Base-by-base conservation (phyloP, 495 filamentous ascomycete genomes). In the Neurospora sp. region DNA sequence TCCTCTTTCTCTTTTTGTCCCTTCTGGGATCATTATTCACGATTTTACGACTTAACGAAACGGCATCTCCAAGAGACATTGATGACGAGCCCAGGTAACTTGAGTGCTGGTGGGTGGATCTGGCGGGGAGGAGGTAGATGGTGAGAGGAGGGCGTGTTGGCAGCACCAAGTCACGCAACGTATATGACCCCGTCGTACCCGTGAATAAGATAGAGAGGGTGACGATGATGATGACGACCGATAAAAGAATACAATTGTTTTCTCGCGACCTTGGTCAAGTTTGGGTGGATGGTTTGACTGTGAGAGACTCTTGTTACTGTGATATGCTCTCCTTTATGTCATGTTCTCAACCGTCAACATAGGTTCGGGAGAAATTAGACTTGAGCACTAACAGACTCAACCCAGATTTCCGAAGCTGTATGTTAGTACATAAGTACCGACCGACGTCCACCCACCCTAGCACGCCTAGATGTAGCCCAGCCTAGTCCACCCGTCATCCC, bases 161-260 rank as follows among this genome's bases (percentile, higher is more conserved):
- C 53, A 65, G 53, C 53, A 65, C 18, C 27, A 37, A 35, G 31
- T 35, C 35, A 65, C 27, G 31, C 22, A 82, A 41, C 82, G 85
- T 72, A 87, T 82, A 71, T 84, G 84, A 65, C 85, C 83, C 45
- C 45, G 84, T 87, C 20, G 82, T 84, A 31, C 85, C 85, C 8
- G 85, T 86, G 37, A 86, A 77, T 16, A 88, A 81, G 65, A 88
- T 74, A 70, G n/a, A 69, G n/a, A 69, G 68, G 5, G 35, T 31
- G n/a, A 69, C 68, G 68, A 69, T 45, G n/a, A 69, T 39, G 27
- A 45, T 42, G 68, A 20, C n/a, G 35, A 35, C 14, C 8, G 22
- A 61, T 37, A 65, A 65, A 65, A 65, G 53, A 65, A 65, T 16
- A 65, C 53, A 65, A 35, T 14, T 18, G 53, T 35, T 65, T 65